A percentile compares a stretch with the other conserved stretches of the same genome.
Conservation (phyloP, 106 monocot genomes). For the Allium sativum region DNA sequence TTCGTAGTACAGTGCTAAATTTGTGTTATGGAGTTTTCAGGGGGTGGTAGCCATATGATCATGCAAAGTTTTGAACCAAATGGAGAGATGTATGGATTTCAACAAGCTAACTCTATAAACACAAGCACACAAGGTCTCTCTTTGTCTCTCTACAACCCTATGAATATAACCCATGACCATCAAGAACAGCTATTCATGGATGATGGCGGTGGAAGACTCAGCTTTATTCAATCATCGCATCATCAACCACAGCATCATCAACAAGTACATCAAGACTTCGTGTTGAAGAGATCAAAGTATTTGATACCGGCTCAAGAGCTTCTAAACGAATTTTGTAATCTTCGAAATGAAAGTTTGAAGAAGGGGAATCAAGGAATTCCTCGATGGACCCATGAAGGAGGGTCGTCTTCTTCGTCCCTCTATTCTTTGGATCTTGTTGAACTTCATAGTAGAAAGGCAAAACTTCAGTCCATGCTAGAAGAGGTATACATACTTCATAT, state of each 20-base stretch:
- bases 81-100: slow-evolving; percentile 11
- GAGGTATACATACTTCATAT: slow-evolving; percentile 25
- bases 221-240: not conserved
- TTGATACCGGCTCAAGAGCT: slow-evolving; percentile 42
- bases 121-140: slow-evolving; percentile 13
- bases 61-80: slow-evolving; percentile 17
- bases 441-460: slow-evolving; percentile 48
- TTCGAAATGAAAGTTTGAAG: not conserved
- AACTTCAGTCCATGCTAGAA: slow-evolving; percentile 49
- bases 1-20: not conserved
- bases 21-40: slow-evolving; percentile 12
- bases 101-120: slow-evolving; percentile 7
- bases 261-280: slow-evolving; percentile 3
- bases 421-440: slow-evolving; percentile 44
- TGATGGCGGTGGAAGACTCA: not conserved
- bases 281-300: slow-evolving; percentile 35
- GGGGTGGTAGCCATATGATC: slow-evolving; percentile 7
- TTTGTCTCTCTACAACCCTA: slow-evolving; percentile 16
- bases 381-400: slow-evolving; percentile 4
- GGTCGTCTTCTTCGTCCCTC: slow-evolving; percentile 18
- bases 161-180: not conserved
- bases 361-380: slow-evolving; percentile 2
- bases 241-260: not conserved
- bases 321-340: slow-evolving; percentile 43
- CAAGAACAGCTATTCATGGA: slow-evolving; percentile 8